Conservation (phyloP, 345 rosid species). For the Lagerstroemia speciosa region DNA sequence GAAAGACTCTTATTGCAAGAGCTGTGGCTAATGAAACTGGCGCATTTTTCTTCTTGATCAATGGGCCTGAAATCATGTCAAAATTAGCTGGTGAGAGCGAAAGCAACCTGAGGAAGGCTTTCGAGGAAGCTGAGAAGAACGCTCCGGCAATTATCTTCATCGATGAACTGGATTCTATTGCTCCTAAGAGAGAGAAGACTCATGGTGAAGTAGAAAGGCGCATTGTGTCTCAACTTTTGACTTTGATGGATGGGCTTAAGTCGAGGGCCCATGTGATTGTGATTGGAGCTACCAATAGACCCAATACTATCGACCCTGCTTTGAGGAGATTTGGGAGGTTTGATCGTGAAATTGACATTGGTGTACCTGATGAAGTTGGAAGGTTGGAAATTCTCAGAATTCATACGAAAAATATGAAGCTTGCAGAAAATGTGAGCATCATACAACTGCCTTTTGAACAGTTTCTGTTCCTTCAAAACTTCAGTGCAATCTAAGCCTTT, state of each 20-base stretch:
- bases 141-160: constrained; percentile 90
- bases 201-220: constrained; percentile 94
- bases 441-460: not conserved
- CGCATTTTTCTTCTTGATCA: constrained; percentile 89
- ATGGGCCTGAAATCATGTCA: constrained; percentile 96
- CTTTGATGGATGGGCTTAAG: constrained; percentile 90
- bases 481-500: not conserved
- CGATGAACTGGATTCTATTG: constrained; percentile 91
- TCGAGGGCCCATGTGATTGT: constrained; percentile 86
- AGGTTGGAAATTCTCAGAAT: constrained; percentile 93
- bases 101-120: constrained; percentile 91
- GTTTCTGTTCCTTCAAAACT: not conserved
- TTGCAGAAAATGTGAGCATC: constrained; percentile 57
- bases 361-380: constrained; percentile 93
- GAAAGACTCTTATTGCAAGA: constrained; percentile 83
- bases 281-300: constrained; percentile 93
- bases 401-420: constrained; percentile 95
- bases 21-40: constrained; percentile 96
- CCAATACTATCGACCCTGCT: constrained; percentile 91
- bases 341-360: constrained; percentile 89
- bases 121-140: constrained; percentile 93
- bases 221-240: constrained; percentile 86
- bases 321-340: constrained; percentile 89
- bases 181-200: constrained; percentile 91
- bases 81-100: constrained; percentile 97